Percentiles rank a stretch among this genome's conserved stretches.
Conservation (phyloP, 345 rosid genomes). For the Syzygium aromaticum region DNA sequence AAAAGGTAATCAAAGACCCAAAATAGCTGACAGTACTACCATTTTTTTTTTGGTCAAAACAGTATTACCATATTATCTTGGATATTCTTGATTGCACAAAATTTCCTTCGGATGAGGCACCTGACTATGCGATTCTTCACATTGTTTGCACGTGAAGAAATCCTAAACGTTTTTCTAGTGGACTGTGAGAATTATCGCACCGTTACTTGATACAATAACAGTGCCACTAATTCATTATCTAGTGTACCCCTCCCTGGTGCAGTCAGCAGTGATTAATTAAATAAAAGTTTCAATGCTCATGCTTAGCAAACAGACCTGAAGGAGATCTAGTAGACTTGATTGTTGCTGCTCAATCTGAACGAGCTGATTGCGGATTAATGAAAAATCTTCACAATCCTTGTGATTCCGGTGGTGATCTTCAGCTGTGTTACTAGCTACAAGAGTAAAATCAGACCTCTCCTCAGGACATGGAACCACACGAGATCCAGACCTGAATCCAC, state of each 20-base stretch:
- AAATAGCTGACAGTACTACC: background rate
- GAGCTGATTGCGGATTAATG: constrained; percentile 74
- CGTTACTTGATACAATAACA: background rate
- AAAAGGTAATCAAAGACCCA: background rate
- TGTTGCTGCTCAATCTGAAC: constrained; percentile 93
- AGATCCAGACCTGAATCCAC: constrained; percentile 46
- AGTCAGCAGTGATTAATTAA: background rate
- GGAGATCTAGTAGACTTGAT: constrained; percentile 75
- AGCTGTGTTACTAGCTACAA: constrained; percentile 21
- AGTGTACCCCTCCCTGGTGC: background rate
- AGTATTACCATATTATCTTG: background rate
- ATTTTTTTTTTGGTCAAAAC: background rate
- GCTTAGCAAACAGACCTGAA: constrained; percentile 55
- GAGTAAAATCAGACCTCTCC: constrained; percentile 25
- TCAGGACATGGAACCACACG: constrained; percentile 43
- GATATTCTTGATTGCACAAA: background rate
- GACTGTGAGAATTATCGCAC: background rate
- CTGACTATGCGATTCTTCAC: background rate
- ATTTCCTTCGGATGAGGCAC: background rate
- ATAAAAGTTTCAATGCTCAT: constrained; percentile 1
- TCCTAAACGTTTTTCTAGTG: background rate
- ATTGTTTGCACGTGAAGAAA: background rate
- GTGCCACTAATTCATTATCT: background rate
- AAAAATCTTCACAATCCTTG: constrained; percentile 64
- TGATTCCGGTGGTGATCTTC: constrained; percentile 52